Percentiles rank a stretch among this genome's conserved stretches.
Conservation (phyloP, 495 filamentous ascomycete genomes). For the Pseudoneurospora amorphoporcata region DNA sequence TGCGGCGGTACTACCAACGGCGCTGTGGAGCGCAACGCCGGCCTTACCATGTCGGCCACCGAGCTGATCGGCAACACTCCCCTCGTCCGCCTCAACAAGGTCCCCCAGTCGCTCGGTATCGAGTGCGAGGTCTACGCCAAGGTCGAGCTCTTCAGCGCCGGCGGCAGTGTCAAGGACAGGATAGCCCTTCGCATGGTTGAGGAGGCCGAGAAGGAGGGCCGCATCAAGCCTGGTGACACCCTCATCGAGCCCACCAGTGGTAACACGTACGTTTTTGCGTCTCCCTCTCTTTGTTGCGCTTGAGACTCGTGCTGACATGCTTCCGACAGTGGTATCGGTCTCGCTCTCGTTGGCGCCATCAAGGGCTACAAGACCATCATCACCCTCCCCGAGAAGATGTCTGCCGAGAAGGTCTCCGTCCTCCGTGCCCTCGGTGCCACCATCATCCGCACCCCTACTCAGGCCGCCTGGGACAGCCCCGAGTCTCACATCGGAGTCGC, state of each 20-base stretch:
- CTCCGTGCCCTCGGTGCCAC: constrained; percentile 87
- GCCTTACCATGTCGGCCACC: constrained; percentile 33
- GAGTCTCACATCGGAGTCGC: constrained; percentile 98
- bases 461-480: constrained; percentile 86
- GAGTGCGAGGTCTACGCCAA: constrained; percentile 89
- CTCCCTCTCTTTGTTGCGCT: background rate
- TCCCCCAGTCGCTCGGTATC: constrained; percentile 84
- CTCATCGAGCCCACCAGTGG: constrained; percentile 96
- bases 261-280: constrained; percentile 58
- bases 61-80: constrained; percentile 86
- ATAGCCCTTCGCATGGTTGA: constrained; percentile 98
- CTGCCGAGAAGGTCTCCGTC: constrained; percentile 91
- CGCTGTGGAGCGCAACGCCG: constrained; percentile 10
- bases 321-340: constrained; percentile 65
- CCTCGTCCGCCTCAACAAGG: constrained; percentile 79
- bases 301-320: constrained; percentile 15
- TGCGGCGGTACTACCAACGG: constrained; percentile 10
- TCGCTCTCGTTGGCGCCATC: constrained; percentile 87
- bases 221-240: constrained; percentile 95
- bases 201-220: constrained; percentile 78
- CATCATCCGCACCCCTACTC: constrained; percentile 94
- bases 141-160: constrained; percentile 93
- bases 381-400: constrained; percentile 99
- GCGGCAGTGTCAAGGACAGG: constrained; percentile 94
- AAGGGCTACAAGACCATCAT: constrained; percentile 99